Evolutionary conservation across 2,329 filamentous ascomycete genomes (phyloP).

Genomic region (Ophiocordyceps camponoti-floridani): DNA sequence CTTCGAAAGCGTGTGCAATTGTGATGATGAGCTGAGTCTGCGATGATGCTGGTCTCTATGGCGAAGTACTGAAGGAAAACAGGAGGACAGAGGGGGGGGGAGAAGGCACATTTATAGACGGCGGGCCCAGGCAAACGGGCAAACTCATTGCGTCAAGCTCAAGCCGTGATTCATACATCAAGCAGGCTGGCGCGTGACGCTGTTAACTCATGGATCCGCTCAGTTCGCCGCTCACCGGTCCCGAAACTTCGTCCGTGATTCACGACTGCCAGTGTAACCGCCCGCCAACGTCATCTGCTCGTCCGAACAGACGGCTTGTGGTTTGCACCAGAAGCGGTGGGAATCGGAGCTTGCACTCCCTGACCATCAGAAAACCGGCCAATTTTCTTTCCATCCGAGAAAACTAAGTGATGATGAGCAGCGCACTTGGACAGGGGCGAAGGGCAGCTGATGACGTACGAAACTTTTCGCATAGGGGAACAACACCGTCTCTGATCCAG

Average conservation of each 20-base stretch:
- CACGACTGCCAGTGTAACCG: neutral
- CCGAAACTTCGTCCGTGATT: neutral
- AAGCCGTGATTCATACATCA: neutral
- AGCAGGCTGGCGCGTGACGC: neutral
- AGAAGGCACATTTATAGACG: neutral
- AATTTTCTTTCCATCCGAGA: constrained; percentile 27
- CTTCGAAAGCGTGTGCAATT: too few species aligned
- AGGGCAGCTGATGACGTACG: constrained; percentile 16
- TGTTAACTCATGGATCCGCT: neutral
- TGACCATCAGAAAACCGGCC: constrained; percentile 19
- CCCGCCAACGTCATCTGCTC: neutral
- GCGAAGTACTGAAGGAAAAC: too few species aligned
- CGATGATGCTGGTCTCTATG: too few species aligned
- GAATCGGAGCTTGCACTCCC: constrained; percentile 21
- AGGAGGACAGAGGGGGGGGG: too few species aligned
- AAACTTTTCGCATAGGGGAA: constrained; percentile 37
- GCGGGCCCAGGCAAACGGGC: neutral
- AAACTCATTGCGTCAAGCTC: neutral
- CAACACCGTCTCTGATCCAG: constrained; percentile 68
- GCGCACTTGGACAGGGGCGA: neutral
- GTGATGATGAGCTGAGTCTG: too few species aligned
- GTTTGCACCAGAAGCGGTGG: constrained; percentile 19
- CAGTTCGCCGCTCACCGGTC: neutral
- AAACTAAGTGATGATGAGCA: constrained; percentile 20
- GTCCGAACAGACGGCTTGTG: neutral